Percentiles rank a stretch among this genome's conserved stretches.
Evolutionary conservation across 768 basidiomycete species (phyloP).

Genomic region (Suillus brevipes): DNA sequence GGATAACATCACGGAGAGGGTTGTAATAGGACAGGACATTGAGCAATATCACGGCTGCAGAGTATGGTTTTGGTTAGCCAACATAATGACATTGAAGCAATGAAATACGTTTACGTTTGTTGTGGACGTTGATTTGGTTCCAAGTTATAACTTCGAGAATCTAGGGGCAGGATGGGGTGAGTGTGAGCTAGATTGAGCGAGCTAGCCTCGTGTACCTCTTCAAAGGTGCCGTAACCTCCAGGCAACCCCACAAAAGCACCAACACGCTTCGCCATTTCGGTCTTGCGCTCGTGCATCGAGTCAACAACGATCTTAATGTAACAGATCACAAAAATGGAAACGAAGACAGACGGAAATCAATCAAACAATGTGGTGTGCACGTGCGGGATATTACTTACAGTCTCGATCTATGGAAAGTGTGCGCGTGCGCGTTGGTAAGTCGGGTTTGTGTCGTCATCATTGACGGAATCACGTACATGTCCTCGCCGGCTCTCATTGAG

Average conservation of each 20-base stretch:
- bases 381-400: slow-evolving; percentile 23
- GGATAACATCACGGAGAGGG: slow-evolving; percentile 75
- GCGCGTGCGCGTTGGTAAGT: slow-evolving; percentile 7
- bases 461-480: slow-evolving; percentile 31
- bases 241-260: slow-evolving; percentile 87
- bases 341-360: background rate
- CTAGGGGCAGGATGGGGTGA: slow-evolving; percentile 35
- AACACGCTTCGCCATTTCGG: slow-evolving; percentile 82
- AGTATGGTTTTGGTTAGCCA: background rate
- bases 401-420: slow-evolving; percentile 28
- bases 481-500: slow-evolving; percentile 35
- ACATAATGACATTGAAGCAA: slow-evolving; percentile 9
- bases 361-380: slow-evolving; percentile 6
- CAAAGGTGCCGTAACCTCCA: slow-evolving; percentile 93
- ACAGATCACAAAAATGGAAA: background rate
- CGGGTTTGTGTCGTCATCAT: slow-evolving; percentile 13
- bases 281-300: slow-evolving; percentile 88
- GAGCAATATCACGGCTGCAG: slow-evolving; percentile 75
- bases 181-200: background rate
- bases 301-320: slow-evolving; percentile 62
- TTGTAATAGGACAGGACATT: slow-evolving; percentile 86
- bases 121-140: slow-evolving; percentile 88
- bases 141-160: slow-evolving; percentile 92
- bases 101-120: slow-evolving; percentile 56
- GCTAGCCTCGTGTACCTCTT: slow-evolving; percentile 57